Evolutionary conservation across 2,329 filamentous ascomycete genomes (phyloP).

Genomic region (Taxawa tesnikishii): DNA sequence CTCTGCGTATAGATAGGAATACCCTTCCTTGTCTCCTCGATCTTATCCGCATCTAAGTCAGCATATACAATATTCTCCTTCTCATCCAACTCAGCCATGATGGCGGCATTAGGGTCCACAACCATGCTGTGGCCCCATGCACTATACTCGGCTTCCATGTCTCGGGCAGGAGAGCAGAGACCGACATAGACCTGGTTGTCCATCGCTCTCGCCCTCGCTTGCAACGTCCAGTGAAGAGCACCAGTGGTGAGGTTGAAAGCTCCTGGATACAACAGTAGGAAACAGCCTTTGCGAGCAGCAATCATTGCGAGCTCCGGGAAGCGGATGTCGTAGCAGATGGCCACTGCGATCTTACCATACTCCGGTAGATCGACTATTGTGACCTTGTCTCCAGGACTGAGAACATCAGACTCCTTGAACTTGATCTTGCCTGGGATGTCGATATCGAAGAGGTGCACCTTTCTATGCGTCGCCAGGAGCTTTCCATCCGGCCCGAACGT

Average conservation of each 20-base stretch:
- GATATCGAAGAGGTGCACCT: slow-evolving; percentile 95
- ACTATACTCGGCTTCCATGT: slow-evolving; percentile 65
- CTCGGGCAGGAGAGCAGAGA: slow-evolving; percentile 80
- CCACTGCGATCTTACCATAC: slow-evolving; percentile 76
- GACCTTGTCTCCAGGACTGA: slow-evolving; percentile 72
- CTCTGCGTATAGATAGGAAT: slow-evolving; percentile 80
- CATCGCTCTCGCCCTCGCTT: slow-evolving; percentile 69
- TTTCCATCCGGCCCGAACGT: slow-evolving; percentile 66
- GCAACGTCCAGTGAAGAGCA: slow-evolving; percentile 78
- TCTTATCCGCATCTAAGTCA: slow-evolving; percentile 54
- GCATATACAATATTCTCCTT: slow-evolving; percentile 63
- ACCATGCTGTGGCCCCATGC: slow-evolving; percentile 89
- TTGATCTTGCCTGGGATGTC: slow-evolving; percentile 90
- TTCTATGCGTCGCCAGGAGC: slow-evolving; percentile 81
- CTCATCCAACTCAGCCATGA: slow-evolving; percentile 71
- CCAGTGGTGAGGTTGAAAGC: slow-evolving; percentile 95
- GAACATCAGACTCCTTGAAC: slow-evolving; percentile 82
- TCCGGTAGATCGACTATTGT: slow-evolving; percentile 78
- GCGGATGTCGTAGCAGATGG: slow-evolving; percentile 95
- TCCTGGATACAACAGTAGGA: slow-evolving; percentile 84
- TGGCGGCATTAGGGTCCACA: slow-evolving; percentile 72
- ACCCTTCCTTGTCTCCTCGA: slow-evolving; percentile 64
- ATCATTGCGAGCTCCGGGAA: slow-evolving; percentile 91
- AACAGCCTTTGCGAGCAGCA: slow-evolving; percentile 74
- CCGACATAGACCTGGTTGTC: slow-evolving; percentile 94